Evolutionary conservation across 257 asterid genomes (phyloP).

Genomic region (Apocynum venetum): DNA sequence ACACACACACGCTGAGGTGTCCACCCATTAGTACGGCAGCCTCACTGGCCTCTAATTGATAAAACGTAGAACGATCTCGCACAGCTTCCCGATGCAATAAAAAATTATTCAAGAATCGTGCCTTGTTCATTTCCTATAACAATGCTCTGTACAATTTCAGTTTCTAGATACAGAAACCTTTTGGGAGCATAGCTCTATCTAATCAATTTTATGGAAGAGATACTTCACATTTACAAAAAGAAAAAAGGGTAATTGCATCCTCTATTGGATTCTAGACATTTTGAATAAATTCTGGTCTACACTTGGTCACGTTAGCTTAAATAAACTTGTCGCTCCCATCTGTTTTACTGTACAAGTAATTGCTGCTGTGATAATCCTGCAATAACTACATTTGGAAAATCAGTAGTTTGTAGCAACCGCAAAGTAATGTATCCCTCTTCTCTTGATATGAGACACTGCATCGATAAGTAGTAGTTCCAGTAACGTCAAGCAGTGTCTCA

Average conservation of each 20-base stretch:
- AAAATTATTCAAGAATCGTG: neutral
- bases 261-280: neutral
- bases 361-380: neutral
- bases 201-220: neutral
- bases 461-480: neutral
- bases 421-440: neutral
- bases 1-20: neutral
- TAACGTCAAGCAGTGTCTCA: neutral
- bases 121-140: neutral
- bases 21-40: neutral
- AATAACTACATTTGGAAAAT: neutral
- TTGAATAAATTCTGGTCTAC: neutral
- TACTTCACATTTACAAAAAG: slow-evolving; percentile 4
- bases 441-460: neutral
- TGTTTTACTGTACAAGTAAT: neutral
- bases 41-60: too few species aligned
- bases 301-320: neutral
- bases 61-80: too few species aligned
- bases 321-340: neutral
- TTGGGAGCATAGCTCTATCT: neutral
- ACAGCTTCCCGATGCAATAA: too few species aligned
- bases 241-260: neutral
- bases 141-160: slow-evolving; percentile 5
- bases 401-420: neutral
- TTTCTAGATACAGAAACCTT: neutral